Percentiles rank a stretch among this genome's conserved stretches.
Evolutionary conservation across 768 basidiomycete genomes (phyloP).

Genomic region (Tulasnella sp.): DNA sequence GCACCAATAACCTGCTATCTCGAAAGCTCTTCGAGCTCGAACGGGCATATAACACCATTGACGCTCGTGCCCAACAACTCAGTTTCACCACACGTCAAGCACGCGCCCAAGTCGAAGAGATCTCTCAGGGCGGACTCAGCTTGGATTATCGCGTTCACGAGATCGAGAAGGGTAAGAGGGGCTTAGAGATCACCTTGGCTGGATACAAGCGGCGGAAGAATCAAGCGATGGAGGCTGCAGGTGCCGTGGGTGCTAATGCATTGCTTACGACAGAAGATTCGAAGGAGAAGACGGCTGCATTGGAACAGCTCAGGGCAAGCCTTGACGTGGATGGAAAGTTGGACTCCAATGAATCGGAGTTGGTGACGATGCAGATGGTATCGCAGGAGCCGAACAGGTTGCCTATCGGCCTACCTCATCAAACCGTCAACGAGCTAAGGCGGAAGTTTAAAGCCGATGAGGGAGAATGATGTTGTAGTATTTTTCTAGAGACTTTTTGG

Average conservation of each 20-base stretch:
- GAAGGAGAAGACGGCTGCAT: too few species aligned
- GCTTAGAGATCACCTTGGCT: not conserved
- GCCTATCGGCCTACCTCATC: too few species aligned
- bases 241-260: conserved; percentile 5
- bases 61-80: conserved; percentile 7
- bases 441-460: too few species aligned
- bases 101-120: conserved; percentile 1
- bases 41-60: not conserved
- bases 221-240: not conserved
- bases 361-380: too few species aligned
- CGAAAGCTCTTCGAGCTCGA: conserved; percentile 4
- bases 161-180: not conserved
- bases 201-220: not conserved
- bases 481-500: too few species aligned
- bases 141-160: conserved; percentile 8
- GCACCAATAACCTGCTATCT: not conserved
- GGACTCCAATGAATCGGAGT: not conserved
- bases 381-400: too few species aligned
- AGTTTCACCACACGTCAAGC: conserved; percentile 1
- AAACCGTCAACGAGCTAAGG: too few species aligned
- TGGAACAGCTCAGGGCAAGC: too few species aligned
- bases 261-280: not conserved
- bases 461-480: too few species aligned
- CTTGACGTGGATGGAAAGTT: not conserved
- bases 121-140: not conserved